Percentiles rank a stretch among this genome's conserved stretches.
Conservation (phyloP, 2,329 filamentous ascomycete species). For the Diaporthe ilicicola region DNA sequence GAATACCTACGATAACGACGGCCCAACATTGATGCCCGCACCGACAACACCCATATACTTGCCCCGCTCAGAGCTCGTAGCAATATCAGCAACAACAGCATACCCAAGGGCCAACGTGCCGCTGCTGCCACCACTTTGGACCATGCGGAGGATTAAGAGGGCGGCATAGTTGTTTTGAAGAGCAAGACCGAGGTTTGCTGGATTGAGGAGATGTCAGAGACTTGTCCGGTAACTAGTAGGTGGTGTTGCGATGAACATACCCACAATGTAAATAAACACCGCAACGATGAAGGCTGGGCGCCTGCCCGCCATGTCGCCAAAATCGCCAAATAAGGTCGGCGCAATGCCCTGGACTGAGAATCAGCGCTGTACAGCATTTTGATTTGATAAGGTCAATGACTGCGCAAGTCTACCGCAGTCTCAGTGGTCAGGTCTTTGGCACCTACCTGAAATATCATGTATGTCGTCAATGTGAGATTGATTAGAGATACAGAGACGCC, state of each 20-base stretch:
- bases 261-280: slow-evolving; percentile 62
- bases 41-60: slow-evolving; percentile 76
- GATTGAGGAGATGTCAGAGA: background rate
- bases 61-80: slow-evolving; percentile 74
- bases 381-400: background rate
- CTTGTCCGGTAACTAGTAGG: too few relatives aligned
- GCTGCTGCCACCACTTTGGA: slow-evolving; percentile 72
- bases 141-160: slow-evolving; percentile 66
- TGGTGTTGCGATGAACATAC: background rate
- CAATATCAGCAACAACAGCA: slow-evolving; percentile 77
- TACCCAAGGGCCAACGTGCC: slow-evolving; percentile 76
- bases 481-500: slow-evolving; percentile 50
- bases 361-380: background rate
- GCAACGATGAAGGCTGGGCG: slow-evolving; percentile 68
- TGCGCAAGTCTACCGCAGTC: background rate
- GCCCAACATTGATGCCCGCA: slow-evolving; percentile 64
- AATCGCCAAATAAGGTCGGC: slow-evolving; percentile 68
- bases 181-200: slow-evolving; percentile 67
- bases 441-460: slow-evolving; percentile 65
- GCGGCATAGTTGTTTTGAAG: slow-evolving; percentile 66
- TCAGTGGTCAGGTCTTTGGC: background rate
- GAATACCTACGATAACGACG: slow-evolving; percentile 51
- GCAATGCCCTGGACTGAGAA: slow-evolving; percentile 54
- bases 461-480: slow-evolving; percentile 65
- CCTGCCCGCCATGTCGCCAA: slow-evolving; percentile 68